These are phyloP conservation scores for Teratosphaeria destructans DNA, from an alignment of 2,329 filamentous ascomycete genomes.

Conservation along the genomic window DNA sequence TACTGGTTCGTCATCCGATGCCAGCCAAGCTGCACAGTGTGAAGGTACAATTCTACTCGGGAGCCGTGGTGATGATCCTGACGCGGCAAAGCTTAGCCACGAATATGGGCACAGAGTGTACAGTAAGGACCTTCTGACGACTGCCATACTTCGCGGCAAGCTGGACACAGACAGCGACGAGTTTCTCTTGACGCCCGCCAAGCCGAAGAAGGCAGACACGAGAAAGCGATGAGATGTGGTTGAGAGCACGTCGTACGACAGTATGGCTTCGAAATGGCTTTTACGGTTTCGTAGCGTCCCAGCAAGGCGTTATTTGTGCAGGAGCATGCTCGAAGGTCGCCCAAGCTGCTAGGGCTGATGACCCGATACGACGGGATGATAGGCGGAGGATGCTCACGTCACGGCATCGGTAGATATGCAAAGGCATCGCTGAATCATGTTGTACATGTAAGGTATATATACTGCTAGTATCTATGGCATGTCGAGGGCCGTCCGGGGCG, in stretches of 20 bases:
- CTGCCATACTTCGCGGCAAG: constrained; percentile 33
- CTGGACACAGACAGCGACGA: constrained; percentile 31
- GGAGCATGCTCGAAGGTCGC: background rate
- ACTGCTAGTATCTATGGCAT: background rate
- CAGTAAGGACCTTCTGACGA: constrained; percentile 32
- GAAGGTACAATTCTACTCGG: constrained; percentile 29
- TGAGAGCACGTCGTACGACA: background rate
- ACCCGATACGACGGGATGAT: background rate
- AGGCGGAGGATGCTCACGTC: background rate
- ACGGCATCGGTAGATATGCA: background rate
- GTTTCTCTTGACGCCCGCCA: constrained; percentile 16
- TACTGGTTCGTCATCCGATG: constrained; percentile 10
- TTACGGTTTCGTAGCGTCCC: constrained; percentile 2
- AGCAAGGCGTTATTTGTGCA: constrained; percentile 3
- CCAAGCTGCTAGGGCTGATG: background rate
- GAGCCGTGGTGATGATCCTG: constrained; percentile 24
- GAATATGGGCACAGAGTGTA: constrained; percentile 27
- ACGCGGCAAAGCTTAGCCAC: constrained; percentile 24
- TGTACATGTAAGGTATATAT: background rate
- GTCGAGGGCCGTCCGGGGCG: too few species aligned
- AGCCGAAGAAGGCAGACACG: background rate
- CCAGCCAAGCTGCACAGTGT: constrained; percentile 13
- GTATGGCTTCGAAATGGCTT: background rate
- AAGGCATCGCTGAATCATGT: background rate
- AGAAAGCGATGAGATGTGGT: constrained; percentile 1